Percentiles rank a stretch among this genome's conserved stretches.
phyloP scores from a whole-genome alignment of 2,329 filamentous ascomycete genomes.

The Fusarium sp. region DNA sequence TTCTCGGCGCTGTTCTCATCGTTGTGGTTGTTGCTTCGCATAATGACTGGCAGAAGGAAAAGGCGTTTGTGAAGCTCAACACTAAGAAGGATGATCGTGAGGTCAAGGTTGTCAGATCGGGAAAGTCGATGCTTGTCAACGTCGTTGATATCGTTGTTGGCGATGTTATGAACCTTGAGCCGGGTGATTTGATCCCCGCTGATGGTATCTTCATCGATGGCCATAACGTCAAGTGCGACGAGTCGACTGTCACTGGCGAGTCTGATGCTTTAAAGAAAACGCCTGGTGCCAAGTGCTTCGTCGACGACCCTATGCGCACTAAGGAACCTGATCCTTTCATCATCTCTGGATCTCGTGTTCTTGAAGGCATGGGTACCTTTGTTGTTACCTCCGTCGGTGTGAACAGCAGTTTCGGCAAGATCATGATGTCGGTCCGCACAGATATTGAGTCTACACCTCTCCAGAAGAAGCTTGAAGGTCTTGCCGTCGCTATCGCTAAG shows the following conservation, averaged over 20 bases:
- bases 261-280: conserved; percentile 78
- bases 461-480: conserved; percentile 77
- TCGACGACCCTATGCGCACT: conserved; percentile 72
- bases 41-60: conserved; percentile 24
- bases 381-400: conserved; percentile 78
- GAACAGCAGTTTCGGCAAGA: conserved; percentile 79
- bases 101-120: conserved; percentile 22
- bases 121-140: conserved; percentile 13
- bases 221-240: conserved; percentile 21
- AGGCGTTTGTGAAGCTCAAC: conserved; percentile 23
- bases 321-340: conserved; percentile 85
- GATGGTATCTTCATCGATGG: conserved; percentile 22
- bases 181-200: conserved; percentile 13
- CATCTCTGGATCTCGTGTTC: conserved; percentile 83
- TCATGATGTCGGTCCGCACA: conserved; percentile 77
- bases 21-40: conserved; percentile 18
- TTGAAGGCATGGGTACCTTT: conserved; percentile 76
- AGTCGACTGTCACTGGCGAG: conserved; percentile 70
- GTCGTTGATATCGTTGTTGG: conserved; percentile 11
- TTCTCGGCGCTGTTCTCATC: conserved; percentile 14
- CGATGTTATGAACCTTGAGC: conserved; percentile 18
- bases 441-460: conserved; percentile 79
- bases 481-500: conserved; percentile 82
- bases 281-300: conserved; percentile 72
- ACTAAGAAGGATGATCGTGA: conserved; percentile 22